Base-by-base conservation (phyloP, 2,329 filamentous ascomycete species). In the Clarireedia homoeocarpa region DNA sequence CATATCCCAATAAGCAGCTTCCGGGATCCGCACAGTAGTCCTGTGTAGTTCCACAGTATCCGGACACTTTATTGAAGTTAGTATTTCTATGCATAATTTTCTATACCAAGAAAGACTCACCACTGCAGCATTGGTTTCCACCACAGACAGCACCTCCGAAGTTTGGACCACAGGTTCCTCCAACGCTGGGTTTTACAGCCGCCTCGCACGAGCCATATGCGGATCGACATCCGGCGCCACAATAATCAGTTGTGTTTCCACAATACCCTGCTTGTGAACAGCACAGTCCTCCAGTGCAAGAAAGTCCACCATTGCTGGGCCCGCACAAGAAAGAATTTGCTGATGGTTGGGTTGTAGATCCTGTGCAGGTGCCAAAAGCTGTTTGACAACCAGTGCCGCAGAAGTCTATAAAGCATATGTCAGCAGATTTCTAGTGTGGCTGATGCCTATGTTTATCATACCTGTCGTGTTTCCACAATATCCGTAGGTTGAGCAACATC, bases 401-500 rank as follows among this genome's bases (percentile, higher is more conserved):
- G 47, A 67, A 66, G 39, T 63, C 63, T n/a, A 7, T 6, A 4
- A 20, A 42, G 10, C 3, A 39, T 17, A 34, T 26, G 20, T 54
- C 30, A 54, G 52, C 26, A 40, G 14, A 24, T 44, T 6, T 36
- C 26, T 15, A 34, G 10, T 5, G 4, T 15, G n/a, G n/a, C 27
- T 27, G 4, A 38, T 24, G 7, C 2, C 20, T 17, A 6, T 39
- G 9, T 30, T 40, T 49, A 5, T 50, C 55, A 48, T 49, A 57
- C 55, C 55, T 4, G 55, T 53, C 14, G 60, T 57, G 30, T 51
- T 54, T n/a, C 60, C 59, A 56, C 60, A 62, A 39, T 51, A 57
- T 12, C 57, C 59, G 52, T 65, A 64, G 30, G 65, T 56, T 24
- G 66, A 69, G 51, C 68, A 70, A 56, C 68, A 70, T 7, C 59